Evolutionary conservation across 331 rosid species (phyloP).

Genomic region (Acacia concinna): DNA sequence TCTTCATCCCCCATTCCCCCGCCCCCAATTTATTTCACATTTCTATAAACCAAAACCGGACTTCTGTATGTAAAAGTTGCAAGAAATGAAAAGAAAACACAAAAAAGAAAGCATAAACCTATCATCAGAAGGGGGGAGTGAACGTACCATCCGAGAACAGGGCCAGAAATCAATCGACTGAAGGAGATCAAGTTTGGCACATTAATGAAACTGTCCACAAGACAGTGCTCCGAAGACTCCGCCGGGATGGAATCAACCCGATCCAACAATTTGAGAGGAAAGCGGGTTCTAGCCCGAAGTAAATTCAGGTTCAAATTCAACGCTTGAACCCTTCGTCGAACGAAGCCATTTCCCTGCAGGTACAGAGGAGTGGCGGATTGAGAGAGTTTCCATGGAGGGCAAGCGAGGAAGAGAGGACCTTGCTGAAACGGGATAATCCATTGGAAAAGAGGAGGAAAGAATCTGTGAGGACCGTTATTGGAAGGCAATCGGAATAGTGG

Average conservation of each 20-base stretch:
- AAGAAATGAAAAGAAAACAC: not conserved
- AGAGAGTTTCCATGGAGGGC: slow-evolving; percentile 89
- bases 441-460: slow-evolving; percentile 50
- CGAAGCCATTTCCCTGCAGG: slow-evolving; percentile 53
- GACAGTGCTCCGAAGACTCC: slow-evolving; percentile 1
- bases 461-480: slow-evolving; percentile 23
- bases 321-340: slow-evolving; percentile 57
- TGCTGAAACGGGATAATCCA: slow-evolving; percentile 53
- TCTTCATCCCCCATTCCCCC: not conserved
- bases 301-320: slow-evolving; percentile 48
- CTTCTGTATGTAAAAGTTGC: not conserved
- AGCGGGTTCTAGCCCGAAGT: slow-evolving; percentile 41
- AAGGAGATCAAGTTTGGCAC: slow-evolving; percentile 75
- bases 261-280: slow-evolving; percentile 49
- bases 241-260: slow-evolving; percentile 36
- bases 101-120: not conserved
- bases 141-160: slow-evolving; percentile 85
- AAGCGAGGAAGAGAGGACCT: slow-evolving; percentile 77
- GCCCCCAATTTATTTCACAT: not conserved
- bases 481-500: slow-evolving; percentile 42
- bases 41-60: not conserved
- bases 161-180: slow-evolving; percentile 73
- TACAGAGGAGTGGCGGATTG: slow-evolving; percentile 92
- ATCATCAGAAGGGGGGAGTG: not conserved
- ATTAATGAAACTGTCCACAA: slow-evolving; percentile 56